Base-by-base conservation (phyloP, 139 green algal genomes). In the Chlamydomonas asymmetrica region DNA sequence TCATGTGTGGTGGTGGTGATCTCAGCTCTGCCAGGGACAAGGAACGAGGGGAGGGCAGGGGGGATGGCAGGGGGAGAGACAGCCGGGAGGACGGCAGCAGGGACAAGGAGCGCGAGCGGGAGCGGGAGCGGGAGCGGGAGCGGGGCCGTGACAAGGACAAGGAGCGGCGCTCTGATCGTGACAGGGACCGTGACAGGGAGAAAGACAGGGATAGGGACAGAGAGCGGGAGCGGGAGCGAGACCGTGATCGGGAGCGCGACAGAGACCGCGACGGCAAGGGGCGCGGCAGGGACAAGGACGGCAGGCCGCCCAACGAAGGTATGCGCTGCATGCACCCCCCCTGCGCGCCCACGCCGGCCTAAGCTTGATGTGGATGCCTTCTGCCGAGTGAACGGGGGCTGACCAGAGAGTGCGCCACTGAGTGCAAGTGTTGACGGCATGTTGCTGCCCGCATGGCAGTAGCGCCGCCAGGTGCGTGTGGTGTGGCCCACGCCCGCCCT, bases 211-310 rank as follows among this genome's bases (percentile, higher is more conserved):
- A 52, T 39, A 13, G 45, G 13, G 45, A 65, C n/a, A 65, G 54
- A 52, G 45, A 63, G 20, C 54, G 54, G 54, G 45, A 52, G 13
- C 13, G 45, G 45, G 45, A 52, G 45, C 45, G 45, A 18, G 45
- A 52, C 13, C 13, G 45, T 18, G 45, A 52, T 18, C 13, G 45
- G 45, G 45, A 52, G 18, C 49, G 40, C 5, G 64, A 57, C 40
- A 66, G 73, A 31, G 63, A 70, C 1, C 52, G 63, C 4, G 73
- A 79, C 34, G 63, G 37, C 63, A 79, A 13, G 37, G 73, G 4
- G 63, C 73, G 29, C 39, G 73, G 10, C 57, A 37, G 34, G 39
- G 16, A 16, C 25, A 56, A 67, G 41, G 34, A 4, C 35, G 10
- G 50, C 32, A 18, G 43, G 64, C n/a, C n/a, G n/a, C n/a, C n/a